Base-by-base conservation (phyloP, 1,139 yeast genomes). In the Arxiozyma bovina region DNA sequence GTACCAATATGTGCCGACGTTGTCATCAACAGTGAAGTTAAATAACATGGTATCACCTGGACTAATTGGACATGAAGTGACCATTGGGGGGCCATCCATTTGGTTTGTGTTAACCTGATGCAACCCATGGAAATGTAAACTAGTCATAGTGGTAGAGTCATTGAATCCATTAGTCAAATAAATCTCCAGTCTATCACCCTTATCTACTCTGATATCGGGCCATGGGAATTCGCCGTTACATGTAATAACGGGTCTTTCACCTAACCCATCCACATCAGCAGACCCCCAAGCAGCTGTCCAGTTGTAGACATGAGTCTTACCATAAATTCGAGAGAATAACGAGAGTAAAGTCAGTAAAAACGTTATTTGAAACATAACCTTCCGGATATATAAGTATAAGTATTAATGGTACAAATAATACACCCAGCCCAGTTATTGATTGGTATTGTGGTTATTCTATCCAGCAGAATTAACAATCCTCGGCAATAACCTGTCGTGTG, bases 1-100 rank as follows among this genome's bases (percentile, higher is more conserved):
- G 74, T 91, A 91, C 98, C 98, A 91, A 75, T 78, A 91, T 4
- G 96, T 80, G 59, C 98, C 98, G 50, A 77, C 79, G 69, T 91
- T 96, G 68, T 83, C 81, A 15, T 77, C 76, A 48, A 89, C 89
- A 12, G 96, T 85, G 70, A 91, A 91, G 74, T 91, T 88, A 75
- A 83, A 81, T 54, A 80, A 68, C 71, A 85, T 78, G 15, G 85
- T 79, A 56, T 76, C 77, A 30, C 88, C 88, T 1, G 94, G 87
- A 15, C 86, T 81, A 56, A 88, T 82, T 42, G 96, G 95, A 75
- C 96, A 89, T 72, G 91, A 97, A 30, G 88, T 83, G 38, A 90
- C 78, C 79, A 80, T 76, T 63, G 86, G 87, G 8, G 96, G 94
- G 52, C 98, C 98, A 70, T 91, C 98, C 87, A 86, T 83, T 66